A percentile compares a stretch with the other conserved stretches of the same genome.
These are phyloP conservation scores for Cyclotella baltica DNA, from an alignment of 108 stramenopile genomes.

Conservation along the genomic window DNA sequence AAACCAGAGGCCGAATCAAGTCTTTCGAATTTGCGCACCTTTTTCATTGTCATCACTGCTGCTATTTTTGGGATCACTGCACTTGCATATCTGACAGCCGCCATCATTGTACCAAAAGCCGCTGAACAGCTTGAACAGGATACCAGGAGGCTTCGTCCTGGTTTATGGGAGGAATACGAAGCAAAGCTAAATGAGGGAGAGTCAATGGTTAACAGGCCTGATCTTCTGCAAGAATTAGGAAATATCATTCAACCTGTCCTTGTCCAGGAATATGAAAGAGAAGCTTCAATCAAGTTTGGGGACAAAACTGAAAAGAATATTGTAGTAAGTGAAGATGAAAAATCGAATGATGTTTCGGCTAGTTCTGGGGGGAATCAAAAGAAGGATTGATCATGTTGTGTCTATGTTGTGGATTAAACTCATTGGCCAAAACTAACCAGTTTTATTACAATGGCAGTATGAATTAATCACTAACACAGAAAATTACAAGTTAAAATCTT, in stretches of 20 bases:
- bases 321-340: not conserved
- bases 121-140: constrained; percentile 49
- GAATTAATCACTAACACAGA: too few species aligned
- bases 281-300: constrained; percentile 24
- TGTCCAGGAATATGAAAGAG: constrained; percentile 34
- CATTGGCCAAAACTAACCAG: too few species aligned
- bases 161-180: constrained; percentile 45
- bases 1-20: constrained; percentile 11
- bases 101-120: constrained; percentile 43
- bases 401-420: too few species aligned
- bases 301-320: not conserved
- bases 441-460: too few species aligned
- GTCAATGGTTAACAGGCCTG: constrained; percentile 40
- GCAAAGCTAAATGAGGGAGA: constrained; percentile 38
- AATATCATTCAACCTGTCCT: constrained; percentile 51
- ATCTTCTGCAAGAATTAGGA: constrained; percentile 44
- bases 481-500: too few species aligned
- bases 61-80: constrained; percentile 44
- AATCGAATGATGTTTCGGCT: not conserved
- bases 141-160: constrained; percentile 41
- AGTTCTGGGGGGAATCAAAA: constrained; percentile 4
- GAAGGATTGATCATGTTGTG: too few species aligned
- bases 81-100: constrained; percentile 36
- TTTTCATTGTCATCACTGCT: constrained; percentile 49
- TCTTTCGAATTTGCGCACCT: constrained; percentile 41